Conservation (phyloP, 2,329 filamentous ascomycete species). For the Colletotrichum sp. region DNA sequence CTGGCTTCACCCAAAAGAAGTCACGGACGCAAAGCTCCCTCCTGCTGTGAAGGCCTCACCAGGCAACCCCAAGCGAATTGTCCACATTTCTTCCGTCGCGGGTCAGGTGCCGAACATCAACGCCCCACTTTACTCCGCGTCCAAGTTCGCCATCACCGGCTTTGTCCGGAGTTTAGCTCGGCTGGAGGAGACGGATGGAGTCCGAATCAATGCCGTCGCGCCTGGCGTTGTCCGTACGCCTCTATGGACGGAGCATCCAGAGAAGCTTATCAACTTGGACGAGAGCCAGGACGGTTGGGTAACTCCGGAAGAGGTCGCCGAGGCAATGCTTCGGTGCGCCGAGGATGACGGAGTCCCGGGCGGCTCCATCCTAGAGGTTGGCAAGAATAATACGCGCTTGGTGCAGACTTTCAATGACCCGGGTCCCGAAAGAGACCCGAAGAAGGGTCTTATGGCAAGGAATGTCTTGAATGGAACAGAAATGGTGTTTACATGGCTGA, state of each 20-base stretch:
- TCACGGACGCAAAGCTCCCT: not conserved
- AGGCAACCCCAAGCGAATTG: slow-evolving; percentile 37
- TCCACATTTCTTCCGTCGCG: slow-evolving; percentile 43
- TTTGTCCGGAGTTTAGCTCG: slow-evolving; percentile 45
- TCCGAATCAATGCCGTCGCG: slow-evolving; percentile 47
- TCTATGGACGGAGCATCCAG: slow-evolving; percentile 48
- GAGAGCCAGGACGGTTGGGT: slow-evolving; percentile 42
- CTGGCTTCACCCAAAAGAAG: slow-evolving; percentile 35
- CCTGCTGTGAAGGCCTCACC: slow-evolving; percentile 21
- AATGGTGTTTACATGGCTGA: slow-evolving; percentile 31
- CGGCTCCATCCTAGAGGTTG: slow-evolving; percentile 48
- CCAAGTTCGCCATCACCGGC: slow-evolving; percentile 42
- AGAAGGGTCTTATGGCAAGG: slow-evolving; percentile 31
- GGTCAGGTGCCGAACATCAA: slow-evolving; percentile 37
- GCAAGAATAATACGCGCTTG: slow-evolving; percentile 30
- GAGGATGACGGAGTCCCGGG: slow-evolving; percentile 37
- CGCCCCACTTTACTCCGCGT: slow-evolving; percentile 42
- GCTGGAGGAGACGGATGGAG: slow-evolving; percentile 35
- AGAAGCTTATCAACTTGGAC: slow-evolving; percentile 45
- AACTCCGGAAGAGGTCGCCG: slow-evolving; percentile 45
- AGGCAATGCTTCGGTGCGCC: slow-evolving; percentile 46
- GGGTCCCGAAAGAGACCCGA: slow-evolving; percentile 36
- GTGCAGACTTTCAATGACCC: slow-evolving; percentile 42
- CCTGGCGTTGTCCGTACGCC: slow-evolving; percentile 51
- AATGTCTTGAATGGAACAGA: slow-evolving; percentile 29